These are phyloP conservation scores for Ceratobasidium sp. DNA, from an alignment of 1,284 basidiomycete species.

Conservation along the genomic window DNA sequence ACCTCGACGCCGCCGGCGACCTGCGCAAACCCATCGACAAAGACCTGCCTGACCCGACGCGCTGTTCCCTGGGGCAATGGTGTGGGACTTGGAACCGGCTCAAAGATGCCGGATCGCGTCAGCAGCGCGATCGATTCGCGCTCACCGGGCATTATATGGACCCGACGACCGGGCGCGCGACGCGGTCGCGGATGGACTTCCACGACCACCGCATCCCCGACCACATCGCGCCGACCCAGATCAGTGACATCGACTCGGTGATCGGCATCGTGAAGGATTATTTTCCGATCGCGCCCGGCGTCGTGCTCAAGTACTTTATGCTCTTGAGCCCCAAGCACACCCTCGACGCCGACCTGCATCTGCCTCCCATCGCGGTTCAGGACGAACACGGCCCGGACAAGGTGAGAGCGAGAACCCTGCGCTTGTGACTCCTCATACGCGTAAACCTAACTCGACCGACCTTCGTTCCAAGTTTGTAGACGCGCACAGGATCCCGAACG, in stretches of 20 bases:
- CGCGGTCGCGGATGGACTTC: conserved; percentile 2
- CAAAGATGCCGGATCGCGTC: neutral
- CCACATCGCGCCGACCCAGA: neutral
- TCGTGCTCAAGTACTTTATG: conserved; percentile 9
- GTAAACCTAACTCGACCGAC: neutral
- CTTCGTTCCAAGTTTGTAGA: neutral
- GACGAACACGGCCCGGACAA: neutral
- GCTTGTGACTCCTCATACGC: neutral
- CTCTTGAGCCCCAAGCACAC: conserved; percentile 11
- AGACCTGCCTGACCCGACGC: neutral
- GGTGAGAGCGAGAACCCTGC: neutral
- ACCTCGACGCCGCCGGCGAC: neutral
- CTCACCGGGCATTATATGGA: conserved; percentile 9
- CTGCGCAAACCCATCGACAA: conserved; percentile 11
- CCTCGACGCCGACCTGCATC: neutral
- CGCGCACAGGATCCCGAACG: conserved; percentile 28
- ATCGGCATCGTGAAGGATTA: neutral
- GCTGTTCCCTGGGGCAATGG: neutral
- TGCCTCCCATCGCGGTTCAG: conserved; percentile 3
- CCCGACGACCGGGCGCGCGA: neutral
- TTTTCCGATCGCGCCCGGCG: neutral
- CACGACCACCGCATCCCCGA: neutral
- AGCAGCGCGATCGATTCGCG: neutral
- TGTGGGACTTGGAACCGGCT: neutral
- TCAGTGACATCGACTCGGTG: conserved; percentile 15